These are phyloP conservation scores for Coemansia sp. DNA, from an alignment of 192 early-diverging fungal genomes.

Conservation along the genomic window DNA sequence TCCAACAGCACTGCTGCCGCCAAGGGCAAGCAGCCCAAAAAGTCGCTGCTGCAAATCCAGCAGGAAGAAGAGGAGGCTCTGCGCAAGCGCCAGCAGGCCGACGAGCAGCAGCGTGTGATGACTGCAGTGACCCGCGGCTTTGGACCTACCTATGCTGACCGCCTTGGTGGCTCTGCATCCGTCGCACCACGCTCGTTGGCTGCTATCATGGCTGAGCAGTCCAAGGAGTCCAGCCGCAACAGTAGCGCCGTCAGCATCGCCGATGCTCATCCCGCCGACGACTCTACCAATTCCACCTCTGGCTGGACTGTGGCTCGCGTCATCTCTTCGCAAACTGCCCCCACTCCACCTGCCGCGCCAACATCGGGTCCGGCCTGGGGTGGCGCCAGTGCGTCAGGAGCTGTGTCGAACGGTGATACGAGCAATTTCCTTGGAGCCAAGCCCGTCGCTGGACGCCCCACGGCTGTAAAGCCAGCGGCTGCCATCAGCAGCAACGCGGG, in stretches of 20 bases:
- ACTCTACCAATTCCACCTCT: neutral
- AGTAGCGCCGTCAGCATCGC: neutral
- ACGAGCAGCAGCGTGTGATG: constrained; percentile 24
- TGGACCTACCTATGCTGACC: constrained; percentile 45
- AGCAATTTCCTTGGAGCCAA: neutral
- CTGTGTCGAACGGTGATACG: constrained; percentile 1
- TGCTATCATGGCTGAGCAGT: constrained; percentile 54
- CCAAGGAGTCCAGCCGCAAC: constrained; percentile 21
- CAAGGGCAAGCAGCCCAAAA: constrained; percentile 45
- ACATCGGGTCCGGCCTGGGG: constrained; percentile 4
- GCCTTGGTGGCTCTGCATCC: constrained; percentile 15
- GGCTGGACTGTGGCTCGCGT: constrained; percentile 7
- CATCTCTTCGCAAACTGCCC: neutral
- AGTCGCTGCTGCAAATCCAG: constrained; percentile 56
- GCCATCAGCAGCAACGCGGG: constrained; percentile 14
- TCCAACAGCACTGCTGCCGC: constrained; percentile 18
- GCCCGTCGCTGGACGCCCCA: neutral
- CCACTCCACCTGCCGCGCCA: constrained; percentile 13
- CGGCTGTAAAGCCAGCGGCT: constrained; percentile 15
- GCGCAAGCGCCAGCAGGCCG: constrained; percentile 32
- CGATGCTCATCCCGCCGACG: neutral
- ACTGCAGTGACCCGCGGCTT: constrained; percentile 9
- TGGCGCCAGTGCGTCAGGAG: neutral
- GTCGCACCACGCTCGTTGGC: constrained; percentile 33
- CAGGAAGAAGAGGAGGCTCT: constrained; percentile 50